Conservation (phyloP, 208 protist genomes). For the Crithidia mellificae region DNA sequence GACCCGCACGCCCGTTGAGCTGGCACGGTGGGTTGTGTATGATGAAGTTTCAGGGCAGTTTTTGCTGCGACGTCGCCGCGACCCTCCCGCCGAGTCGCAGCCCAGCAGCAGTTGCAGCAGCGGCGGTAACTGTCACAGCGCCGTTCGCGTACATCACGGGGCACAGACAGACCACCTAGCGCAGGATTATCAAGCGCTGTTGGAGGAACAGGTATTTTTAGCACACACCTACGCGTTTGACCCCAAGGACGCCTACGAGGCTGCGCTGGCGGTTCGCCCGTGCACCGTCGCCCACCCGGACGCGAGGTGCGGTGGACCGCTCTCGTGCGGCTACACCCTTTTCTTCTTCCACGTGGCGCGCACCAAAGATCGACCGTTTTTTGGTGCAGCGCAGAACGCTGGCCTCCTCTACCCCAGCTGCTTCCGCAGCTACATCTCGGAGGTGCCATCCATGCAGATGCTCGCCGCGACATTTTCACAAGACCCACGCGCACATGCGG, state of each 20-base stretch:
- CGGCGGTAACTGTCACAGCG: too few species aligned
- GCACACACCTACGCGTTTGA: constrained; percentile 38
- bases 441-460: constrained; percentile 19
- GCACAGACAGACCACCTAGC: neutral
- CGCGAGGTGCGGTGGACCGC: too few species aligned
- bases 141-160: too few species aligned
- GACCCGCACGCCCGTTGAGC: neutral
- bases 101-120: too few species aligned
- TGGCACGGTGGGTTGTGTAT: constrained; percentile 35
- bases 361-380: neutral
- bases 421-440: constrained; percentile 28
- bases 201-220: constrained; percentile 35
- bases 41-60: constrained; percentile 35
- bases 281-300: neutral
- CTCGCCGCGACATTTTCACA: constrained; percentile 1
- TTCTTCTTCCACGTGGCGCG: constrained; percentile 31
- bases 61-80: constrained; percentile 23
- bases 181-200: neutral
- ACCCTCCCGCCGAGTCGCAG: too few species aligned
- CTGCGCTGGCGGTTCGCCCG: constrained; percentile 10
- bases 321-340: constrained; percentile 23
- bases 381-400: constrained; percentile 1
- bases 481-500: too few species aligned
- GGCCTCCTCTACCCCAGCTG: constrained; percentile 22
- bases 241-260: constrained; percentile 17